A percentile compares a stretch with the other conserved stretches of the same genome.
Conservation (phyloP, 2,329 filamentous ascomycete species). For the Fusarium ambrosium region DNA sequence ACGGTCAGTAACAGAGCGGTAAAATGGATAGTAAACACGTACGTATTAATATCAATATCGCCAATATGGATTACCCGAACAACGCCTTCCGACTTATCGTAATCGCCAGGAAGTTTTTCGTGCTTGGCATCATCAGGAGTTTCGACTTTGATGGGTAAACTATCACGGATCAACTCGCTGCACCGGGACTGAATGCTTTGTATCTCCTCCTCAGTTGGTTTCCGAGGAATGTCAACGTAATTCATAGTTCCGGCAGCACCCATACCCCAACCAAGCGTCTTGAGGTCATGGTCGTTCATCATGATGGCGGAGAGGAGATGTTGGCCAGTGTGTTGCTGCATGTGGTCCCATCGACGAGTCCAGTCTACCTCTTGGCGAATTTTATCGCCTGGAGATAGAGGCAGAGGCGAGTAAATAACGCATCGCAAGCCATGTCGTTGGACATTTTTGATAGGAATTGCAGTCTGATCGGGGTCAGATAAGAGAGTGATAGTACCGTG, state of each 20-base stretch:
- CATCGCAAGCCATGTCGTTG: slow-evolving; percentile 48
- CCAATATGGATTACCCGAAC: slow-evolving; percentile 49
- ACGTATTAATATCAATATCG: slow-evolving; percentile 49
- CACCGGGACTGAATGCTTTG: slow-evolving; percentile 45
- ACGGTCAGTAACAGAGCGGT: accelerated
- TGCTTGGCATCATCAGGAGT: slow-evolving; percentile 43
- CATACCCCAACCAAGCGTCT: slow-evolving; percentile 51
- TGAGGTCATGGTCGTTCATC: slow-evolving; percentile 41
- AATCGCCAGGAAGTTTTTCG: slow-evolving; percentile 46
- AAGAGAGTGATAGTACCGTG: slow-evolving; percentile 42
- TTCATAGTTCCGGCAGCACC: slow-evolving; percentile 46
- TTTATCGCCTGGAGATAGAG: slow-evolving; percentile 30
- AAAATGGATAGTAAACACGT: not conserved
- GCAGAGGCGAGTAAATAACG: slow-evolving; percentile 38
- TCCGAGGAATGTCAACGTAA: slow-evolving; percentile 49
- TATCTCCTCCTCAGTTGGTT: slow-evolving; percentile 43
- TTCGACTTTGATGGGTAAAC: slow-evolving; percentile 42
- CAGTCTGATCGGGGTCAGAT: slow-evolving; percentile 5
- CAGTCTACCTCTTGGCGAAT: slow-evolving; percentile 49
- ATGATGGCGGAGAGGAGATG: slow-evolving; percentile 51
- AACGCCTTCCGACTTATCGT: slow-evolving; percentile 48
- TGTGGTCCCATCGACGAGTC: slow-evolving; percentile 50
- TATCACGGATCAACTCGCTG: slow-evolving; percentile 44
- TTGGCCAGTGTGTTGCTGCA: slow-evolving; percentile 53
- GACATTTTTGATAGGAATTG: slow-evolving; percentile 42